phyloP scores from a whole-genome alignment of 176 grass and related monocot genomes.

The Eremochloa ophiuroides region DNA sequence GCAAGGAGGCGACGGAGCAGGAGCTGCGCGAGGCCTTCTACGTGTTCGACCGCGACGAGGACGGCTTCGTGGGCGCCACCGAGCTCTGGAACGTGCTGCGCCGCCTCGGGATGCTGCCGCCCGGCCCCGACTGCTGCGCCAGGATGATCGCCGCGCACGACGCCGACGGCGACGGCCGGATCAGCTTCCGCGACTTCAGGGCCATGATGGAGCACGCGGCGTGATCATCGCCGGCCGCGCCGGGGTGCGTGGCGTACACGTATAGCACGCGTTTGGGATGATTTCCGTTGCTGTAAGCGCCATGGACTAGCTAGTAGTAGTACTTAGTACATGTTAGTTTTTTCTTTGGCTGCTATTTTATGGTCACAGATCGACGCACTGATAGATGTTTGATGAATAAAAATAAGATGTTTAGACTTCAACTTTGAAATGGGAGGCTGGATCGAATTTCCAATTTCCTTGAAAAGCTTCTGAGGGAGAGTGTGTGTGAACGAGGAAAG shows the following conservation, averaged over 20 bases:
- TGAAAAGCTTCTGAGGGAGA: no score
- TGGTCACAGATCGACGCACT: no score
- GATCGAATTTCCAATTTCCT: neutral
- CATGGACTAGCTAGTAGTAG: no score
- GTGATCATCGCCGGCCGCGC: no score
- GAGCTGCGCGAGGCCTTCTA: conserved; percentile 72
- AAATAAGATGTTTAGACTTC: neutral
- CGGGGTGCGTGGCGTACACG: no score
- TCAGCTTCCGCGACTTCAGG: conserved; percentile 65
- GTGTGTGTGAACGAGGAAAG: no score
- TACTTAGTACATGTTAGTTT: no score
- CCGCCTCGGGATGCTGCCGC: conserved; percentile 24
- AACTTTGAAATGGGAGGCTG: neutral
- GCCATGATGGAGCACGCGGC: conserved; percentile 59
- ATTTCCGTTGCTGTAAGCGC: no score
- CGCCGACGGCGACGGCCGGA: conserved; percentile 46
- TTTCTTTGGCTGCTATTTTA: no score
- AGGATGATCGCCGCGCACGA: conserved; percentile 63
- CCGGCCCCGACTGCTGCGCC: conserved; percentile 27
- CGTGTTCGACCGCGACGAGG: conserved; percentile 79
- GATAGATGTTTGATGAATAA: no score
- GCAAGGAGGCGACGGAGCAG: conserved; percentile 46
- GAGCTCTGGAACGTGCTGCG: conserved; percentile 70
- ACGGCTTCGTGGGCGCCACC: conserved; percentile 56
- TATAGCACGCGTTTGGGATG: no score